Conservation (phyloP, 2,329 filamentous ascomycete species). For the Thelonectria olida region DNA sequence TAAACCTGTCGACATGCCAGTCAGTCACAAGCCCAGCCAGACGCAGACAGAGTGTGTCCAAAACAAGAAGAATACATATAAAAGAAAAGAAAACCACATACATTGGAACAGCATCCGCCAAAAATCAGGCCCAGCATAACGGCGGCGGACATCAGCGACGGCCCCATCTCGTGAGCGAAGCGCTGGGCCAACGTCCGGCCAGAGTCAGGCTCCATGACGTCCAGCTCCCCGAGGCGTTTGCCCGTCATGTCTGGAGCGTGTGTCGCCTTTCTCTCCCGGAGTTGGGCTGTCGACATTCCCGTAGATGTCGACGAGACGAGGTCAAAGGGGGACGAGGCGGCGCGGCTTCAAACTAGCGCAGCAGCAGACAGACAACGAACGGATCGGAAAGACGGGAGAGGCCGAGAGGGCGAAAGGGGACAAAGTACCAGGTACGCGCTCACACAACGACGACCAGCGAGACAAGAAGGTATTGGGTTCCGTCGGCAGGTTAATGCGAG, state of each 20-base stretch:
- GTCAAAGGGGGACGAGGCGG: not conserved
- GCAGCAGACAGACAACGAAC: no score
- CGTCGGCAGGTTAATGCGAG: not conserved
- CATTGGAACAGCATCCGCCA: conserved; percentile 94
- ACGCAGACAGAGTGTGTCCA: not conserved
- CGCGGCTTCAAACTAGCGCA: no score
- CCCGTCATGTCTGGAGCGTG: conserved; percentile 34
- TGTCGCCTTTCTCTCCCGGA: conserved; percentile 28
- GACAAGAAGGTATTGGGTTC: not conserved
- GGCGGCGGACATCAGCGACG: conserved; percentile 62
- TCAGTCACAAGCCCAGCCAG: conserved; percentile 15
- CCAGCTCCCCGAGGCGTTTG: conserved; percentile 10
- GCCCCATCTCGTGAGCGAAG: conserved; percentile 38
- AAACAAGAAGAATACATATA: not conserved
- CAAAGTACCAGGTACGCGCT: not conserved
- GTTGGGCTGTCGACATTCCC: conserved; percentile 18
- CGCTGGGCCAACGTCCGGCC: conserved; percentile 29
- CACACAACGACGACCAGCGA: not conserved
- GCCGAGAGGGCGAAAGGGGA: not conserved
- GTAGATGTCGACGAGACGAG: not conserved
- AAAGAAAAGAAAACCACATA: conserved; percentile 51
- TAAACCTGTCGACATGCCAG: conserved; percentile 73
- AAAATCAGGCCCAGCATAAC: conserved; percentile 88
- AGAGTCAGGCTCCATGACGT: conserved; percentile 26
- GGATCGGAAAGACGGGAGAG: not conserved